These are phyloP conservation scores for Prunus padus DNA, from an alignment of 306 rosid genomes.

Conservation along the genomic window DNA sequence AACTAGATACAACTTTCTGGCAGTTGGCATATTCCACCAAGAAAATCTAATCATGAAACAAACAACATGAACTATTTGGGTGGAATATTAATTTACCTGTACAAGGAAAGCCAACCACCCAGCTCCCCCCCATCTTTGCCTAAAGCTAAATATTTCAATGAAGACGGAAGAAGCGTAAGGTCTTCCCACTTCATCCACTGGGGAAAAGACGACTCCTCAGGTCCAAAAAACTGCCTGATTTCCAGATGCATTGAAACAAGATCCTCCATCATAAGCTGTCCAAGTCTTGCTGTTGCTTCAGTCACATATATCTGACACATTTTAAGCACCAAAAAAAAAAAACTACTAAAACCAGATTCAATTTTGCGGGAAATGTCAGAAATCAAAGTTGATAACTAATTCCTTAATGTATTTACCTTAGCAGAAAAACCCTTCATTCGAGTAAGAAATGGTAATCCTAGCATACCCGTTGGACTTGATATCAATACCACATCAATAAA, in stretches of 20 bases:
- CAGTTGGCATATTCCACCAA: neutral
- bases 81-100: slow-evolving; percentile 53
- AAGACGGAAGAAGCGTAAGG: slow-evolving; percentile 53
- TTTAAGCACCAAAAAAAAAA: slow-evolving; percentile 18
- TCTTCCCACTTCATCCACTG: slow-evolving; percentile 67
- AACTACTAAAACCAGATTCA: neutral
- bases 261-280: slow-evolving; percentile 88
- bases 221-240: slow-evolving; percentile 73
- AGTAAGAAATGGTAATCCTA: slow-evolving; percentile 80
- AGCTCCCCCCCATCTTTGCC: slow-evolving; percentile 74
- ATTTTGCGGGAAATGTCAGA: neutral
- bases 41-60: neutral
- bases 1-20: neutral
- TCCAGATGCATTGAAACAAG: slow-evolving; percentile 79
- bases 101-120: slow-evolving; percentile 76
- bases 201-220: slow-evolving; percentile 49
- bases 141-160: slow-evolving; percentile 52
- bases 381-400: neutral
- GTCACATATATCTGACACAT: slow-evolving; percentile 67
- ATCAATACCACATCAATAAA: slow-evolving; percentile 69
- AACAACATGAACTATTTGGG: neutral
- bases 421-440: slow-evolving; percentile 58
- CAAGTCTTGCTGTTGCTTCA: slow-evolving; percentile 71
- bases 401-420: slow-evolving; percentile 41
- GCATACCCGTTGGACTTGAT: slow-evolving; percentile 87